Conservation (phyloP, 257 asterid genomes). For the Penstemon newberryi region DNA sequence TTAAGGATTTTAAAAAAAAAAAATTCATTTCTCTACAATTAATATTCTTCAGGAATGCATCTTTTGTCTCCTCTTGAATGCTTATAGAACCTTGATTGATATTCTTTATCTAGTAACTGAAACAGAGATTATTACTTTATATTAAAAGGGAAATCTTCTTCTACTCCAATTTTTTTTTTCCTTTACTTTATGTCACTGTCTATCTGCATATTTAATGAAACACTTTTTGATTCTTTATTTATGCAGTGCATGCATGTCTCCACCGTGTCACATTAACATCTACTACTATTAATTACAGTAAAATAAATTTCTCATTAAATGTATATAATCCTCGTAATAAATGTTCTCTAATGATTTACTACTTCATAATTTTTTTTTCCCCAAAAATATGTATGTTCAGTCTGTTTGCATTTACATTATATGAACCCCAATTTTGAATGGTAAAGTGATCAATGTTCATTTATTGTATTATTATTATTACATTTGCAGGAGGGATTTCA, state of each 20-base stretch:
- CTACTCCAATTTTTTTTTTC: slow-evolving; percentile 3
- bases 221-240: neutral
- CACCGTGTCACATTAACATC: neutral
- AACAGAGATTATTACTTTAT: neutral
- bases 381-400: neutral
- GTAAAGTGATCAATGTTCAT: neutral
- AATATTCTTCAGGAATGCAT: slow-evolving; percentile 12
- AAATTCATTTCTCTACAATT: neutral
- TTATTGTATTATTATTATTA: neutral
- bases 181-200: slow-evolving; percentile 21
- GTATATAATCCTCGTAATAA: neutral
- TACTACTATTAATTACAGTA: neutral
- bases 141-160: slow-evolving; percentile 19
- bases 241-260: slow-evolving; percentile 5
- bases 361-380: slow-evolving; percentile 12
- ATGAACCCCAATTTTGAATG: neutral
- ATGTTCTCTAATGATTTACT: neutral
- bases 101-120: slow-evolving; percentile 10
- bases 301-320: slow-evolving; percentile 18
- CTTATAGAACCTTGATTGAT: slow-evolving; percentile 26
- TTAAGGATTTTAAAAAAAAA: neutral
- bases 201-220: slow-evolving; percentile 20
- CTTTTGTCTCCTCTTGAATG: slow-evolving; percentile 5
- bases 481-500: slow-evolving; percentile 40
- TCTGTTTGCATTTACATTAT: neutral